These are phyloP conservation scores for Anethum foeniculum DNA, from an alignment of 140 eudicot species.

Conservation along the genomic window DNA sequence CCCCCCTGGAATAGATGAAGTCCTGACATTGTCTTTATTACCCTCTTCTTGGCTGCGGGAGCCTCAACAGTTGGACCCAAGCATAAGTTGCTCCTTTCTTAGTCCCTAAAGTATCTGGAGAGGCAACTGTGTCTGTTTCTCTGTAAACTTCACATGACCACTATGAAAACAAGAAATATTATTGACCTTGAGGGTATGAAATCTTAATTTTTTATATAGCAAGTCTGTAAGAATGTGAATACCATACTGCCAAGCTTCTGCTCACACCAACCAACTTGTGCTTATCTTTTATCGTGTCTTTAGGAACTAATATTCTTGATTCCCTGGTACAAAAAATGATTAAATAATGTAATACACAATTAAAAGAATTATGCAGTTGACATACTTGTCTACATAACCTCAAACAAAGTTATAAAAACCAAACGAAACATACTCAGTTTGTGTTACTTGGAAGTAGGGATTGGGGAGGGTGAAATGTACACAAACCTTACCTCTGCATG, in stretches of 20 bases:
- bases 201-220: background rate
- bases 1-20: constrained; percentile 14
- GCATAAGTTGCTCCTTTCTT: constrained; percentile 6
- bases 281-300: background rate
- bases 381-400: background rate
- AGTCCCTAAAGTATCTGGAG: constrained; percentile 16
- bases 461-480: background rate
- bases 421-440: background rate
- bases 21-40: constrained; percentile 10
- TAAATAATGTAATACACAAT: background rate
- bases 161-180: background rate
- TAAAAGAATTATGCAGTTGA: background rate
- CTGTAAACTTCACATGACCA: constrained; percentile 30
- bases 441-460: background rate
- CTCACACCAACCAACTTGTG: constrained; percentile 9
- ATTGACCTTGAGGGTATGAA: constrained; percentile 1
- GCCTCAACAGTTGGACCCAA: constrained; percentile 11
- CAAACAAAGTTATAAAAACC: background rate
- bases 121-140: constrained; percentile 11
- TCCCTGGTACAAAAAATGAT: background rate
- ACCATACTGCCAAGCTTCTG: constrained; percentile 19
- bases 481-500: background rate
- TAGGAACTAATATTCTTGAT: constrained; percentile 1
- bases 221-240: constrained; percentile 1
- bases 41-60: constrained; percentile 17